Evolutionary conservation across 495 filamentous ascomycete genomes (phyloP).

Genomic region (Aspergillus bridgeri): DNA sequence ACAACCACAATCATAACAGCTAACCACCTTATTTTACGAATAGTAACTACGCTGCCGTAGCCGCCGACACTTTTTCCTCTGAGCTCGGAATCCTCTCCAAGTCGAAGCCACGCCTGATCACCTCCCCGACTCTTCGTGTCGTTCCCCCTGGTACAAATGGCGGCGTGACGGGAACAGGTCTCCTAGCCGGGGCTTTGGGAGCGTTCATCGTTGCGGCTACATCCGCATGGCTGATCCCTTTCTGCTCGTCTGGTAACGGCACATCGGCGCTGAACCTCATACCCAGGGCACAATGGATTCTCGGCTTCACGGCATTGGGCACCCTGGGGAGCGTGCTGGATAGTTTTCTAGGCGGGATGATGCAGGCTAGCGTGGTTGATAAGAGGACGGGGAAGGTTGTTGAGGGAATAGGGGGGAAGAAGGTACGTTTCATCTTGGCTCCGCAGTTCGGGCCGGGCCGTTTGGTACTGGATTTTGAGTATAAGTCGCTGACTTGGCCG

Average conservation of each 20-base stretch:
- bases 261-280: constrained; percentile 31
- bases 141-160: constrained; percentile 93
- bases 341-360: constrained; percentile 76
- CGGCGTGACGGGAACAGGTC: constrained; percentile 71
- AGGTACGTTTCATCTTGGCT: constrained; percentile 51
- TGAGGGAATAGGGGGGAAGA: constrained; percentile 79
- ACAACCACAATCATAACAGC: neutral
- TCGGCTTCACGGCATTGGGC: constrained; percentile 66
- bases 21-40: neutral
- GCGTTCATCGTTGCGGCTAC: constrained; percentile 67
- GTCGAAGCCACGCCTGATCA: constrained; percentile 77
- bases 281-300: constrained; percentile 52
- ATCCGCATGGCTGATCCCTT: constrained; percentile 63
- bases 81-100: constrained; percentile 89
- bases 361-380: constrained; percentile 87
- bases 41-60: constrained; percentile 80
- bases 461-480: no score
- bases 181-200: constrained; percentile 70
- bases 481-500: neutral
- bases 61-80: constrained; percentile 92
- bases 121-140: constrained; percentile 64
- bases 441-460: no score
- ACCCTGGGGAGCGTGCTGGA: constrained; percentile 78
- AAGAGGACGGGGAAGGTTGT: constrained; percentile 79
- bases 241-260: constrained; percentile 46